Conservation (phyloP, 345 rosid genomes). For the Acer saccharum region DNA sequence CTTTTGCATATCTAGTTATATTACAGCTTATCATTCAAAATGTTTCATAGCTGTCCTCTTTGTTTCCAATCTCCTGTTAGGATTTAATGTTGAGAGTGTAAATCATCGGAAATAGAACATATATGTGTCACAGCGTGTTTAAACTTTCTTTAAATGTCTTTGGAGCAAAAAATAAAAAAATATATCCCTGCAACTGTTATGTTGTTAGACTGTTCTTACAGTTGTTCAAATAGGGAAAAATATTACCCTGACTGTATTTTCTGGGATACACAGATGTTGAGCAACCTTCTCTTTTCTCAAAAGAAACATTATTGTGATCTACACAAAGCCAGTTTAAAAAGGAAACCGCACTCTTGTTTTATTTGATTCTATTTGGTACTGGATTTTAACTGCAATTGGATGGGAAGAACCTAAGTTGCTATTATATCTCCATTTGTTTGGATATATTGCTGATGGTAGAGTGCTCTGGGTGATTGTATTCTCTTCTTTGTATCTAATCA, state of each 20-base stretch:
- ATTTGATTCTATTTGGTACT: not conserved
- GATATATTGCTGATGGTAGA: too few species aligned
- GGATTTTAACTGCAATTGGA: not conserved
- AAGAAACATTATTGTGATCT: not conserved
- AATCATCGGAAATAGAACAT: not conserved
- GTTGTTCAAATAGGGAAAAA: not conserved
- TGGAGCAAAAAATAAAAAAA: not conserved
- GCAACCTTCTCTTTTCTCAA: not conserved
- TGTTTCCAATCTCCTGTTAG: not conserved
- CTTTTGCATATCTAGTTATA: not conserved
- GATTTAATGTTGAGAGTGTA: not conserved
- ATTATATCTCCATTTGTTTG: too few species aligned
- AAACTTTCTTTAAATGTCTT: not conserved
- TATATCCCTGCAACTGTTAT: not conserved
- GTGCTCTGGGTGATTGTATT: too few species aligned
- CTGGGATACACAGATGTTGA: not conserved
- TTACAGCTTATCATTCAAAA: not conserved
- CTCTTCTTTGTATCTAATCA: too few species aligned
- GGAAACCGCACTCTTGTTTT: too few species aligned
- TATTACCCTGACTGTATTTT: not conserved
- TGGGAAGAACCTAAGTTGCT: too few species aligned
- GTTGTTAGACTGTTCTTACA: not conserved
- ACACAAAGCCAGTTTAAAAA: too few species aligned
- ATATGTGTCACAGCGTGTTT: not conserved
- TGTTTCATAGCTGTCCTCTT: not conserved